phyloP scores from a whole-genome alignment of 352 stramenopile genomes.

The Thalassiosira exigua region DNA sequence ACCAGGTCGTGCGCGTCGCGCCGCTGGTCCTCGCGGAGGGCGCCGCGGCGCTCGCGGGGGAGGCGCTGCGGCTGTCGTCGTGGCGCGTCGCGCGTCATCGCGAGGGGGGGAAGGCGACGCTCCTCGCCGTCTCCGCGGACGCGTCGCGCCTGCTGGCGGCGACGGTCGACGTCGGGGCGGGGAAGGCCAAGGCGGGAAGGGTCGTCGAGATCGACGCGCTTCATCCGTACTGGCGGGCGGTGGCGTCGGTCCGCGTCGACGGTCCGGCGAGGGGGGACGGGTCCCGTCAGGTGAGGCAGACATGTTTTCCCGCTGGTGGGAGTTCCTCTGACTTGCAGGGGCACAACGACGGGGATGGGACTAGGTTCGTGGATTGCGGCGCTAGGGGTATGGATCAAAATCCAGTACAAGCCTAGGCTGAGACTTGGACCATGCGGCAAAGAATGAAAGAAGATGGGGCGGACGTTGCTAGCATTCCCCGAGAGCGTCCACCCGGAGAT shows the following conservation, averaged over 20 bases:
- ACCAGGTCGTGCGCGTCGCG: slow-evolving; percentile 6
- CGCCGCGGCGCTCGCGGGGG: background rate
- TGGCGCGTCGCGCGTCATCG: slow-evolving; percentile 7
- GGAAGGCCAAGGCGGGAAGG: slow-evolving; percentile 8
- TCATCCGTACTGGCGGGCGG: slow-evolving; percentile 29
- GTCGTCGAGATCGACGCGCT: slow-evolving; percentile 27
- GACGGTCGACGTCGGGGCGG: slow-evolving; percentile 22
- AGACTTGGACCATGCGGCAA: no score
- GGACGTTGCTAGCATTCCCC: no score
- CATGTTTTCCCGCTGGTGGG: no score
- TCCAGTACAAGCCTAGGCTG: no score
- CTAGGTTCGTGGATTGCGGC: no score
- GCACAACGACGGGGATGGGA: no score
- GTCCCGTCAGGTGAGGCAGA: no score
- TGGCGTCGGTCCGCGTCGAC: slow-evolving; percentile 35
- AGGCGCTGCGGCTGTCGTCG: slow-evolving; percentile 26
- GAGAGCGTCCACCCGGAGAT: no score
- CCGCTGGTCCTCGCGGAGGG: slow-evolving; percentile 1
- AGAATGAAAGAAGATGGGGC: no score
- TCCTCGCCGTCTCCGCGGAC: slow-evolving; percentile 19
- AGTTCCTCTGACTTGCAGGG: no score
- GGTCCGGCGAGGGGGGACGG: background rate
- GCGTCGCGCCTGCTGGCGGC: slow-evolving; percentile 13
- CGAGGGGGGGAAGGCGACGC: background rate
- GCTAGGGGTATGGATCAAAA: no score